Base-by-base conservation (phyloP, 2,329 filamentous ascomycete genomes). In the Ophiosphaerella narmari region DNA sequence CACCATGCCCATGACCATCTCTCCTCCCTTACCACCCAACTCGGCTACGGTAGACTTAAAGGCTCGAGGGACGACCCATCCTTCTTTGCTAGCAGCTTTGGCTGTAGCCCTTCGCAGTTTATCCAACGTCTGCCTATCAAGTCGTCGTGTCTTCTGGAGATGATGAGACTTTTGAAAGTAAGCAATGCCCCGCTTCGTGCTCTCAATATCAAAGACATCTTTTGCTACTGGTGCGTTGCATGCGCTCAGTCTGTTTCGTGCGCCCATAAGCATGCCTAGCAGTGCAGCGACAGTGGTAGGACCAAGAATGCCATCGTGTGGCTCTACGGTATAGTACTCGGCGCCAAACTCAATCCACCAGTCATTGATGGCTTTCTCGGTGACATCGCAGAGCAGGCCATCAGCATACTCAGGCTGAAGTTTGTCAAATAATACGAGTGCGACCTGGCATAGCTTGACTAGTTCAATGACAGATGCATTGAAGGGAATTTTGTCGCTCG, bases 311-410 rank as follows among this genome's bases (percentile, higher is more conserved):
- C 93, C 93, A 74, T 99, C 94, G 8, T 88, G 89, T 1, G 94
- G 93, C 72, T 97, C 94, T 31, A 91, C 84, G 47, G 93, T 95
- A 77, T 93, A 97, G 66, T 94, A 87, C 59, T 97, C 93, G 0
- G 87, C 87, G 1, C 94, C 94, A 52, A 97, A 88, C 65, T 96
- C 90, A 1, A 89, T 87, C 94, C 94, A 97, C 94, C 94, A 99
- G 71, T 97, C 90, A 54, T 87, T 88, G 62, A 97, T 86, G 1
- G 92, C 91, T 54, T 83, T 87, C 71, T 99, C 94, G 0, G 94
- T 97, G 37, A 94, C 81, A 75, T 99, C 94, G 71, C 94, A 99
- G 3, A 99, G 82, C 21, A 97, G 76, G 0, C 94, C 94, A 66
- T 99, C 94, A 7, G 90, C 89, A 69, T 96, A 97, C 58, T 92